These are phyloP conservation scores for Wickerhamiella hasegawae DNA, from an alignment of 805 yeast species.

Conservation along the genomic window DNA sequence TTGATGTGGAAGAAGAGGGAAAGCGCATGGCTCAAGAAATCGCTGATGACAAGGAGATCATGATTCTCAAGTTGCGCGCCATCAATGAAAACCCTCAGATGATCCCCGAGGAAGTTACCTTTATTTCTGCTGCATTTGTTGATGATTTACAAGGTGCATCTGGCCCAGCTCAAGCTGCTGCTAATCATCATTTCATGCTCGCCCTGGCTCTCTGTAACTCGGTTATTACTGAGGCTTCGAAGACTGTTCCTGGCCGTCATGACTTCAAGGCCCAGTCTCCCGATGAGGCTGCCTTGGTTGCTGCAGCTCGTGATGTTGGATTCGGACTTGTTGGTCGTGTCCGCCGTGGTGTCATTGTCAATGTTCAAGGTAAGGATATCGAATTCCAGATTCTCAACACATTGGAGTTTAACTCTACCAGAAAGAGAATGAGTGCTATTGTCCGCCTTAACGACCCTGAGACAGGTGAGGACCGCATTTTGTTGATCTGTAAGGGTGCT, in stretches of 20 bases:
- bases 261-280: slow-evolving; percentile 74
- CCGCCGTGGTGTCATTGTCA: slow-evolving; percentile 32
- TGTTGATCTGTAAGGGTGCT: slow-evolving; percentile 59
- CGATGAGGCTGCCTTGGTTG: slow-evolving; percentile 69
- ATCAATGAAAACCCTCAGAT: slow-evolving; percentile 33
- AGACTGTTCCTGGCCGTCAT: slow-evolving; percentile 22
- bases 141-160: slow-evolving; percentile 32
- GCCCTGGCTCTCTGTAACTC: slow-evolving; percentile 66
- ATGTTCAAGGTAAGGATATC: slow-evolving; percentile 31
- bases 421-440: slow-evolving; percentile 69
- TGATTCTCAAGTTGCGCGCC: slow-evolving; percentile 30
- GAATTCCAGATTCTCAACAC: slow-evolving; percentile 41
- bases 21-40: slow-evolving; percentile 32
- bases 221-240: slow-evolving; percentile 45
- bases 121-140: slow-evolving; percentile 48
- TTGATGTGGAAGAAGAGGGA: slow-evolving; percentile 40
- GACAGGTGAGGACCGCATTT: slow-evolving; percentile 22
- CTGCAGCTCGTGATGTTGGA: slow-evolving; percentile 65
- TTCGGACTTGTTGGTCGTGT: slow-evolving; percentile 44
- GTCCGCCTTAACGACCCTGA: slow-evolving; percentile 25
- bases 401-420: slow-evolving; percentile 55
- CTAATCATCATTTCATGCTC: slow-evolving; percentile 47
- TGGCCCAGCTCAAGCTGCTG: slow-evolving; percentile 30
- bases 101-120: slow-evolving; percentile 39
- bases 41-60: slow-evolving; percentile 29